These are phyloP conservation scores for Pyrenochaeta sp. DNA, from an alignment of 2,329 filamentous ascomycete genomes.

Conservation along the genomic window DNA sequence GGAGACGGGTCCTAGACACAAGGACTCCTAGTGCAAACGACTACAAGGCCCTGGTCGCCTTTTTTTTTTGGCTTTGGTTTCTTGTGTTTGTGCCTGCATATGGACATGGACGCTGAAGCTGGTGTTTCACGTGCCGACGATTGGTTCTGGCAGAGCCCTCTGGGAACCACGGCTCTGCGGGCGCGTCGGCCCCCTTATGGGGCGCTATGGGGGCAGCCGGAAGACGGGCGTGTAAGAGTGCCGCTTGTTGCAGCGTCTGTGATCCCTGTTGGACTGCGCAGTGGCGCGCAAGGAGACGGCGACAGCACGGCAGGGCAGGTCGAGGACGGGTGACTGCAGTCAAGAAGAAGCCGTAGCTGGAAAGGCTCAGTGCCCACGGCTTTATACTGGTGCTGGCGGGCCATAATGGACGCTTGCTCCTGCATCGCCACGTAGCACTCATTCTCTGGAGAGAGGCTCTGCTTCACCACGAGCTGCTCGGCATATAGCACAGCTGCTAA, in stretches of 20 bases:
- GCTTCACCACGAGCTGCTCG: conserved; percentile 6
- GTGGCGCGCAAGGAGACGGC: neutral
- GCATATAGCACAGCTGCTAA: conserved; percentile 17
- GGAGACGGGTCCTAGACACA: too few species aligned
- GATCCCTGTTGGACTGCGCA: conserved; percentile 19
- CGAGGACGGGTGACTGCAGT: conserved; percentile 7
- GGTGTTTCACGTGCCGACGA: too few species aligned
- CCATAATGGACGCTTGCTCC: conserved; percentile 3
- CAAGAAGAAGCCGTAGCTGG: conserved; percentile 10
- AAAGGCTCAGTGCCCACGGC: conserved; percentile 2
- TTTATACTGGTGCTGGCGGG: conserved; percentile 9
- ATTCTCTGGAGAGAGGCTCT: conserved; percentile 5
- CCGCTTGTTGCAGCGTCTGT: neutral
- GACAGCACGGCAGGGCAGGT: neutral
- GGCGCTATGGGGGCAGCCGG: conserved; percentile 6
- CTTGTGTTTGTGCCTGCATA: too few species aligned
- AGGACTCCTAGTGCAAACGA: too few species aligned
- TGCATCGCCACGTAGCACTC: conserved; percentile 26
- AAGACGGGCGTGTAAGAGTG: conserved; percentile 10
- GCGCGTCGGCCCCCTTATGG: conserved; percentile 18
- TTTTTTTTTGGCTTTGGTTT: neutral
- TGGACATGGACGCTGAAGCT: too few species aligned
- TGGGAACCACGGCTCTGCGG: conserved; percentile 17
- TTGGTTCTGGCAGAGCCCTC: neutral
- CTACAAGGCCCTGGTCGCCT: neutral